Evolutionary conservation across 1,284 basidiomycete species (phyloP).

Genomic region (Tilletiopsis washingtonensis): DNA sequence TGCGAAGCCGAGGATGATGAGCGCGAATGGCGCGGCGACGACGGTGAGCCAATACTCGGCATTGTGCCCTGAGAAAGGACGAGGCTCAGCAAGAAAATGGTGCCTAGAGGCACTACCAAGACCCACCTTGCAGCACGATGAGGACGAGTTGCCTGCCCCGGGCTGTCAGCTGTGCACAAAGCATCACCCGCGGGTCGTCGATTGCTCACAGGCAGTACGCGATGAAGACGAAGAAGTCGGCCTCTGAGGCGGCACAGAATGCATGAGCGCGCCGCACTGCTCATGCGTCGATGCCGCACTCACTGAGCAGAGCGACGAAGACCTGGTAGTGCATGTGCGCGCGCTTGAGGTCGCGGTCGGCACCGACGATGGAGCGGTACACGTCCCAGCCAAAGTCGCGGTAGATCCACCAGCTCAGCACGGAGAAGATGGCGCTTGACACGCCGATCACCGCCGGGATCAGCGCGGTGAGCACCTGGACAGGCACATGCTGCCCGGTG

Average conservation of each 20-base stretch:
- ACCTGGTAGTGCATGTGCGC: slow-evolving; percentile 32
- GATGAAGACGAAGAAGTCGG: slow-evolving; percentile 38
- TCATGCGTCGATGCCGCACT: not conserved
- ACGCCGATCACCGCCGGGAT: slow-evolving; percentile 34
- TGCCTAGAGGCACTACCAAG: too few species aligned
- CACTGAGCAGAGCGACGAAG: slow-evolving; percentile 30
- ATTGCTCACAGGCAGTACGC: slow-evolving; percentile 23
- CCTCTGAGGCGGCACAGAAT: slow-evolving; percentile 8
- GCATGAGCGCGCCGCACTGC: not conserved
- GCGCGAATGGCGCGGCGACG: slow-evolving; percentile 27
- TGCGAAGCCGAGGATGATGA: slow-evolving; percentile 29
- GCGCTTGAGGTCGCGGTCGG: slow-evolving; percentile 27
- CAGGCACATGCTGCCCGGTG: slow-evolving; percentile 30
- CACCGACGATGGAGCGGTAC: slow-evolving; percentile 34
- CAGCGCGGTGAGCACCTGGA: slow-evolving; percentile 31
- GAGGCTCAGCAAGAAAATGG: too few species aligned
- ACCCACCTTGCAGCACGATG: slow-evolving; percentile 29
- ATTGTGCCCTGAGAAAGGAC: too few species aligned
- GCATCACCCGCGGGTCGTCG: not conserved
- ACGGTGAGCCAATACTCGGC: slow-evolving; percentile 33
- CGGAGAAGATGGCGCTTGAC: slow-evolving; percentile 21
- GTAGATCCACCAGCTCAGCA: slow-evolving; percentile 27
- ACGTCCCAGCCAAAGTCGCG: slow-evolving; percentile 40
- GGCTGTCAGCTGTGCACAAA: too few species aligned
- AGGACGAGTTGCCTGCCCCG: slow-evolving; percentile 29